Conservation (phyloP, 2,329 filamentous ascomycete species). For the Talaromyces piceae region DNA sequence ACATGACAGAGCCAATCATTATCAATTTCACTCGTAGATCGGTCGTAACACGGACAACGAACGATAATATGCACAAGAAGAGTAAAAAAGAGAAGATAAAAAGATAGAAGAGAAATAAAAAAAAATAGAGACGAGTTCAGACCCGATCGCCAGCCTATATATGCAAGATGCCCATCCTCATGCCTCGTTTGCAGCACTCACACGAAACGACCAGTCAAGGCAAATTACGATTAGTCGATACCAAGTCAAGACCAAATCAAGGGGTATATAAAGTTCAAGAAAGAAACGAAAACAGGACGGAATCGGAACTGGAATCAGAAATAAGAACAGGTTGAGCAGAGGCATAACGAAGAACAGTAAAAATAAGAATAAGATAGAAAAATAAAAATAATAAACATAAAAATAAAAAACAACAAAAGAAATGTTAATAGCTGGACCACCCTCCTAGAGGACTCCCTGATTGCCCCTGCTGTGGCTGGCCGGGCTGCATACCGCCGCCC, state of each 20-base stretch:
- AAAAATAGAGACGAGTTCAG: background rate
- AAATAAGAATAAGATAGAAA: no score
- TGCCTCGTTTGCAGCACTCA: constrained; percentile 1
- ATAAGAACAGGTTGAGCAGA: no score
- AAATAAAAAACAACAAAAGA: constrained; percentile 6
- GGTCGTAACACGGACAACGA: background rate
- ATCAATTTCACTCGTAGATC: background rate
- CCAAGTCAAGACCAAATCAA: background rate
- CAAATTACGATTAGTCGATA: constrained; percentile 5
- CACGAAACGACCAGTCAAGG: background rate
- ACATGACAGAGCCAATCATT: background rate
- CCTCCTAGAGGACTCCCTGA: constrained; percentile 28
- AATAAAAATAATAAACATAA: constrained; percentile 14
- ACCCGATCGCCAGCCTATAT: background rate
- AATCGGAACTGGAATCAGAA: constrained; percentile 1
- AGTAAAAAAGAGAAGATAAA: background rate
- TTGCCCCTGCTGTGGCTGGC: constrained; percentile 31
- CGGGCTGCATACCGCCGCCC: constrained; percentile 29
- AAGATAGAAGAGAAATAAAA: no score
- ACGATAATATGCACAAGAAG: background rate
- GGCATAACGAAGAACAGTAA: no score
- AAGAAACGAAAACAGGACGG: constrained; percentile 5
- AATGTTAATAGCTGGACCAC: constrained; percentile 34
- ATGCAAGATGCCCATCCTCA: constrained; percentile 1
- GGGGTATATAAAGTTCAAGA: constrained; percentile 10